Evolutionary conservation across 2,329 filamentous ascomycete species (phyloP).

Genomic region (Aspergillus viridinutans): DNA sequence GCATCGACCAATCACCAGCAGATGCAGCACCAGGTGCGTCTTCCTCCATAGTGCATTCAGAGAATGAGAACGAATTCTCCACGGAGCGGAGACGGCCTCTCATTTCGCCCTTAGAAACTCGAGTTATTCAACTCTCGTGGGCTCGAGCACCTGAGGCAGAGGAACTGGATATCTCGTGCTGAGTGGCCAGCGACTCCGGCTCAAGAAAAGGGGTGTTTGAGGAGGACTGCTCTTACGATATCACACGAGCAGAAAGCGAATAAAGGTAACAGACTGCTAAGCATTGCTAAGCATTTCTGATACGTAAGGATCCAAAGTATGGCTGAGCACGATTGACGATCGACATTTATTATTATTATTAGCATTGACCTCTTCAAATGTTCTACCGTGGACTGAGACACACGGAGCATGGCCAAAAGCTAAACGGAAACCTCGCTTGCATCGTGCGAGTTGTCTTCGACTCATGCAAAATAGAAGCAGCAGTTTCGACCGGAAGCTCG

Average conservation of each 20-base stretch:
- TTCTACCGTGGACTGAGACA: background rate
- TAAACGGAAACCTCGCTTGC: background rate
- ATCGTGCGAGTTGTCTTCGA: background rate
- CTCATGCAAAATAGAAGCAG: background rate
- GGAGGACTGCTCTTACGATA: background rate
- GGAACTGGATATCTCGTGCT: background rate
- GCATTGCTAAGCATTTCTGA: constrained; percentile 5
- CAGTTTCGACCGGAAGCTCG: background rate
- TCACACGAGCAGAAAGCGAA: background rate
- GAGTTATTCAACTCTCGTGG: background rate
- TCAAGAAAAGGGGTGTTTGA: background rate
- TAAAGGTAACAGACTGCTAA: constrained; percentile 3
- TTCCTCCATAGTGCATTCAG: background rate
- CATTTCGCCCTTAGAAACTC: background rate
- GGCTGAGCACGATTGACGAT: background rate
- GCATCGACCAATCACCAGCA: background rate
- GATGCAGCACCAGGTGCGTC: background rate
- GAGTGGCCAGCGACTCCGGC: background rate
- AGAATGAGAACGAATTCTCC: background rate
- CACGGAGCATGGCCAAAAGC: background rate
- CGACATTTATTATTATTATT: background rate
- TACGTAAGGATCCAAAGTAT: background rate
- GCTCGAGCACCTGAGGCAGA: background rate
- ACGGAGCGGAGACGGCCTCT: background rate
- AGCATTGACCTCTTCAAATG: background rate